These are phyloP conservation scores for Dimocarpus longan DNA, from an alignment of 345 rosid species.

Conservation along the genomic window DNA sequence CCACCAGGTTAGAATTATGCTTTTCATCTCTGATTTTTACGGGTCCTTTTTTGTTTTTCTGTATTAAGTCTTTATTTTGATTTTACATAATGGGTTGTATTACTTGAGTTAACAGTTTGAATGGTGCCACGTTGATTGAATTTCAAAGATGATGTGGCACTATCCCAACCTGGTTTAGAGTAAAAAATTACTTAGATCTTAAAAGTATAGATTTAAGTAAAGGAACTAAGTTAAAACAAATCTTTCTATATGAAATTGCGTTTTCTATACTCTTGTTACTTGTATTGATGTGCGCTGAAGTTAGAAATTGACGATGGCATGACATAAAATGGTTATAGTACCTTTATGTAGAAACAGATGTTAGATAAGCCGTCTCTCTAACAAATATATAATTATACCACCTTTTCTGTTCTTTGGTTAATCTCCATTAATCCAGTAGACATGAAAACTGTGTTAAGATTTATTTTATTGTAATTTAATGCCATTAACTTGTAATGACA, in stretches of 20 bases:
- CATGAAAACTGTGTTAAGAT: background rate
- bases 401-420: background rate
- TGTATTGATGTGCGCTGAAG: background rate
- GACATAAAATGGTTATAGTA: background rate
- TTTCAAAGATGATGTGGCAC: too few species aligned
- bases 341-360: background rate
- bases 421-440: background rate
- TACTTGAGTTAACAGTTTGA: background rate
- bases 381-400: background rate
- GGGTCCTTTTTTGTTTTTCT: background rate
- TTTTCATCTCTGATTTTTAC: background rate
- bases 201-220: too few species aligned
- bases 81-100: background rate
- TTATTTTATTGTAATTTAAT: background rate
- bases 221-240: too few species aligned
- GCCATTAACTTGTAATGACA: background rate
- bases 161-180: too few species aligned
- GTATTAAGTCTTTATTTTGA: background rate
- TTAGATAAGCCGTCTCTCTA: background rate
- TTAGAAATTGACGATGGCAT: background rate
- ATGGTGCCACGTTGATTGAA: too few species aligned
- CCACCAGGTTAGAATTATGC: slow-evolving; percentile 65
- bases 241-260: background rate
- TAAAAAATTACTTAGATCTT: too few species aligned
- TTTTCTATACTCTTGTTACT: background rate